Conservation (phyloP, 768 basidiomycete species). For the Boletus subcaerulescens region DNA sequence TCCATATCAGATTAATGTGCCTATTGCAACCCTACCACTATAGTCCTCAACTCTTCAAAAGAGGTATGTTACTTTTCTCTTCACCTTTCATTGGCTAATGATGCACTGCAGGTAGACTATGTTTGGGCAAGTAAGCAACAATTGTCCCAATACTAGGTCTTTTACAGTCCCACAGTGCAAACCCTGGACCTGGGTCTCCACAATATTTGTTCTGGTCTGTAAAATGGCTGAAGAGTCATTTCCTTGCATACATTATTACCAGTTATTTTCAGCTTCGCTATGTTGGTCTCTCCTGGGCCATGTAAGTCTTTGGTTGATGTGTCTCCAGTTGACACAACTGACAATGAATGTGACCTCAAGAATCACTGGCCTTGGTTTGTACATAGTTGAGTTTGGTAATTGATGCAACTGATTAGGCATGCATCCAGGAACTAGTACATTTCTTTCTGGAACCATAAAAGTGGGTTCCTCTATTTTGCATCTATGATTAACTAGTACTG, state of each 20-base stretch:
- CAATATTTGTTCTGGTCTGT: conserved; percentile 5
- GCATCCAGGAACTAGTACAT: neutral
- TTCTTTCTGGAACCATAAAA: neutral
- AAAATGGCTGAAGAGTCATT: too few relatives aligned
- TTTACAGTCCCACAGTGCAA: neutral
- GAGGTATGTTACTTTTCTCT: neutral
- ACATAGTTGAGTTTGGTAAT: too few relatives aligned
- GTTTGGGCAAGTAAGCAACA: conserved; percentile 9
- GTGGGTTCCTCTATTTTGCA: neutral
- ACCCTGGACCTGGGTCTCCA: conserved; percentile 12
- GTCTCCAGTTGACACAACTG: neutral
- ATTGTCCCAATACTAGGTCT: neutral
- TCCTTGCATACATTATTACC: too few relatives aligned
- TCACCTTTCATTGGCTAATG: neutral
- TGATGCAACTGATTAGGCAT: too few relatives aligned
- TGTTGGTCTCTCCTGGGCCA: neutral
- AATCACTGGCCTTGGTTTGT: too few relatives aligned
- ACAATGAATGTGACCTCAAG: neutral
- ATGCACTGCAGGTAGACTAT: conserved; percentile 9
- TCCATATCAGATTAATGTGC: neutral
- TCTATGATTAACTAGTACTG: neutral
- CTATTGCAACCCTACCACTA: too few relatives aligned
- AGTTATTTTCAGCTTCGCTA: neutral
- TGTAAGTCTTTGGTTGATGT: neutral
- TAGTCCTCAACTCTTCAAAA: conserved; percentile 6